Evolutionary conservation across 805 yeast species (phyloP), one percentile per base, ranked within the genome.

Genomic region (Yarrowia phangngaensis): DNA sequence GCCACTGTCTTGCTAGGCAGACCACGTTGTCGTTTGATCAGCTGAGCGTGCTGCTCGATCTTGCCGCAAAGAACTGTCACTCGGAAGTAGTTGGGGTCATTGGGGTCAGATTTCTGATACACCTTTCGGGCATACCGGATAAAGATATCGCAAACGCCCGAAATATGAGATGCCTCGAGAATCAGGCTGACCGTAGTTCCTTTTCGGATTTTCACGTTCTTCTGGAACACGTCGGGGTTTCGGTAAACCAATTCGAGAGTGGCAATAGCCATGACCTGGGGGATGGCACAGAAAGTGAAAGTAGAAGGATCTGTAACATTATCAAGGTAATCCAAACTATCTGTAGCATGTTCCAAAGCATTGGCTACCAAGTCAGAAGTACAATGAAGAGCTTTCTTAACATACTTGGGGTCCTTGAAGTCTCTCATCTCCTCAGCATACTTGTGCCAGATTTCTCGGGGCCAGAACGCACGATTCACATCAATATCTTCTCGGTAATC

Each of bases 191-290:
- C 82, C 0, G 97, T 82, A 24, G 83, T 78, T 9, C 96, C 95
- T 68, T 86, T 87, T 67, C 97, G 77, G 64, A 92, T 83, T 71
- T 92, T 92, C 55, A 90, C 84, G 61, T 84, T 79, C 28, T 66
- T 64, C 34, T 79, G 74, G 61, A 90, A 76, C 3, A 90, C 83
- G 3, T 69, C 60, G 3, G 82, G 81, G 68, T 92, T 92, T 62
- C 83, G 80, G 74, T 83, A 89, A 24, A 92, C 83, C 46, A 81
- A 71, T 16, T 90, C 87, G 58, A 92, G 73, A 1, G 97, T 87
- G 12, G 98, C 97, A 64, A 92, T 84, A 27, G 97, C 96, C 98
- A 92, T 92, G 14, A 90, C 97, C 69, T 92, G 99, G 14, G 99
- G 99, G 62, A 92, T 92, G 8, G 97, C 86, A 70, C 97, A 89